phyloP scores from a whole-genome alignment of 495 filamentous ascomycete species.

The Pseudoneurospora amorphoporcata region DNA sequence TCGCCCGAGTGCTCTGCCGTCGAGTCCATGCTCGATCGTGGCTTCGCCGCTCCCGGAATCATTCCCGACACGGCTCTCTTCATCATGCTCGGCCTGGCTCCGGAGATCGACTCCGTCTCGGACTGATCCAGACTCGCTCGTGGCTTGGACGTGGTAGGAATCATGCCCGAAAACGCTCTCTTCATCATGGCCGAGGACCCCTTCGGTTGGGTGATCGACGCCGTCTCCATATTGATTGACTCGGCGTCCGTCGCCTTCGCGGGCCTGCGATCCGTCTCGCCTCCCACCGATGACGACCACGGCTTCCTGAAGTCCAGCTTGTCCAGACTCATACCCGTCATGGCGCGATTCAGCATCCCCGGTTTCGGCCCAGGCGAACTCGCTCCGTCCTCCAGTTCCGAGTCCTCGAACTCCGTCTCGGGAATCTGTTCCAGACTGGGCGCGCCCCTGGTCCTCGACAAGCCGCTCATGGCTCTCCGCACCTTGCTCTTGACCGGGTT shows the following conservation, averaged over 20 bases:
- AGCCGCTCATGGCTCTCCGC: neutral
- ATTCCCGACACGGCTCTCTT: neutral
- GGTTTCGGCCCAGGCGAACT: neutral
- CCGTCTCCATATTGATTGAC: neutral
- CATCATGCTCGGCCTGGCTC: neutral
- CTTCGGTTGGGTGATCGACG: neutral
- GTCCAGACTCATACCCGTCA: neutral
- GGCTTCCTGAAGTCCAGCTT: neutral
- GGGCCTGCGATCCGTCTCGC: neutral
- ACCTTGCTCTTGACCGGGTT: neutral
- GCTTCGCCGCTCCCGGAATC: neutral
- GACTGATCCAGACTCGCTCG: neutral
- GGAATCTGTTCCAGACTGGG: neutral
- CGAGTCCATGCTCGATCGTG: neutral
- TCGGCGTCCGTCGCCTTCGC: neutral
- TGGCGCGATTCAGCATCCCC: neutral
- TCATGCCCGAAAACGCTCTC: neutral
- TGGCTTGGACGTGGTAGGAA: neutral
- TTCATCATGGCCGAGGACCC: neutral
- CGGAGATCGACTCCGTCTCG: neutral
- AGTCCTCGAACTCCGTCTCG: neutral
- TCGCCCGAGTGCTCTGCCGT: neutral
- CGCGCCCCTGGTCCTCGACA: neutral
- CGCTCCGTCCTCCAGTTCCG: neutral
- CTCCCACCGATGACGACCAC: neutral